Conservation (phyloP, 2,329 filamentous ascomycete species). For the Rutstroemia sp. region DNA sequence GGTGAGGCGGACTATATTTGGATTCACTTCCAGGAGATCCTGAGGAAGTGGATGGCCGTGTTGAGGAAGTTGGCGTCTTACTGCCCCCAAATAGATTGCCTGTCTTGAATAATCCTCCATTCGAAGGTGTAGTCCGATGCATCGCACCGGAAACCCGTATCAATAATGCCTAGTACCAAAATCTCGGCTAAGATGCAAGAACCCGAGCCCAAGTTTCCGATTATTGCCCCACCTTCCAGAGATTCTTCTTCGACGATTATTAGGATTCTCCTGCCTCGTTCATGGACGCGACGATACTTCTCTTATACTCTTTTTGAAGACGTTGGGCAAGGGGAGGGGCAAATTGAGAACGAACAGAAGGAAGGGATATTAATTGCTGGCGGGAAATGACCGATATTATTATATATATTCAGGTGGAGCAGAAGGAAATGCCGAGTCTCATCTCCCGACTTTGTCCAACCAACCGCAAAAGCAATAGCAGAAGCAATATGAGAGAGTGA, state of each 20-base stretch:
- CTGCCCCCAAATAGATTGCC: conserved; percentile 19
- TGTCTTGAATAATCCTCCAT: conserved; percentile 16
- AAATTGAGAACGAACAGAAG: background rate
- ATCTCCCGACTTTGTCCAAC: background rate
- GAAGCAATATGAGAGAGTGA: background rate
- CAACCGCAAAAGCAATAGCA: background rate
- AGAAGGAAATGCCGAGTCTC: conserved; percentile 2
- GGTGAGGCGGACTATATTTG: conserved; percentile 8
- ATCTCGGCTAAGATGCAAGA: conserved; percentile 5
- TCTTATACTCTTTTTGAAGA: too few species aligned
- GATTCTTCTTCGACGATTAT: background rate
- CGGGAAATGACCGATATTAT: conserved; percentile 3
- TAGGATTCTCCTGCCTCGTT: background rate
- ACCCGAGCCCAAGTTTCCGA: background rate
- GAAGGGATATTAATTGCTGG: conserved; percentile 1
- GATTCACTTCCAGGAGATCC: conserved; percentile 20
- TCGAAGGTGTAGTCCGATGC: conserved; percentile 11
- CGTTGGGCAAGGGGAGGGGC: too few species aligned
- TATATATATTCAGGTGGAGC: conserved; percentile 5
- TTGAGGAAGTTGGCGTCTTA: conserved; percentile 23
- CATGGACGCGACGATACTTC: background rate
- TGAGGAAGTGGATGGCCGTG: conserved; percentile 24
- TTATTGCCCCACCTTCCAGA: background rate
- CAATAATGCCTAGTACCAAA: conserved; percentile 1
- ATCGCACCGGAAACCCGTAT: conserved; percentile 3